A percentile compares a stretch with the other conserved stretches of the same genome.
phyloP scores from a whole-genome alignment of 768 basidiomycete species.

The Tricholoma hemisulphureum region DNA sequence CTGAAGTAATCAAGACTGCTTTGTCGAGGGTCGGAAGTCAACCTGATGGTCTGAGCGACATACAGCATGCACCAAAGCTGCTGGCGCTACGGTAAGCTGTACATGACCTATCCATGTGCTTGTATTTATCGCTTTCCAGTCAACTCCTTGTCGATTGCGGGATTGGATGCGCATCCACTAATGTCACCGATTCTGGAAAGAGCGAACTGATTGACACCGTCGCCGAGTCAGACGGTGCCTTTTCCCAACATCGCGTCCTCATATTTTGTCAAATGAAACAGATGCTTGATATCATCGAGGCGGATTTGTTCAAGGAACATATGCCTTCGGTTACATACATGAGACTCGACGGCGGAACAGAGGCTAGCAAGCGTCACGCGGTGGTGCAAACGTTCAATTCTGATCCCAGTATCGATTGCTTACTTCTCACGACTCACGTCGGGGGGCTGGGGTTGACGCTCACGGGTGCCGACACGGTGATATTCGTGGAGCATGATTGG shows the following conservation, averaged over 20 bases:
- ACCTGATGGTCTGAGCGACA: conserved; percentile 58
- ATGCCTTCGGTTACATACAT: conserved; percentile 99
- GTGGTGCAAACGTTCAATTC: conserved; percentile 98
- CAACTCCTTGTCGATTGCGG: conserved; percentile 95
- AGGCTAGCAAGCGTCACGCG: conserved; percentile 91
- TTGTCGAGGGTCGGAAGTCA: conserved; percentile 55
- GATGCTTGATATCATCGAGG: conserved; percentile 98
- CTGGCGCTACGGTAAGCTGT: conserved; percentile 77
- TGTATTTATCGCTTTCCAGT: conserved; percentile 38
- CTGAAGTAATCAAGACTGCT: conserved; percentile 54
- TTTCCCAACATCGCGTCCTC: conserved; percentile 96
- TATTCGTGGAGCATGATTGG: conserved; percentile 99
- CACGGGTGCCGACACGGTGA: conserved; percentile 98
- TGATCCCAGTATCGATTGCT: conserved; percentile 95
- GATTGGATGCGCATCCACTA: conserved; percentile 60
- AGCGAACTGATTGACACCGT: conserved; percentile 65
- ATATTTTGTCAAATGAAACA: conserved; percentile 99
- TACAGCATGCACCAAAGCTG: conserved; percentile 91
- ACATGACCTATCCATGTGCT: background rate
- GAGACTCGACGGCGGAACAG: conserved; percentile 93
- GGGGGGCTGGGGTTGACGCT: conserved; percentile 94
- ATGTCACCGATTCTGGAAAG: conserved; percentile 55
- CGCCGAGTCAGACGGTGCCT: conserved; percentile 51
- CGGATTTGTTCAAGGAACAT: conserved; percentile 81
- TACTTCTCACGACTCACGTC: conserved; percentile 94